Conservation (phyloP, 2,329 filamentous ascomycete genomes). For the Alternaria viburni region DNA sequence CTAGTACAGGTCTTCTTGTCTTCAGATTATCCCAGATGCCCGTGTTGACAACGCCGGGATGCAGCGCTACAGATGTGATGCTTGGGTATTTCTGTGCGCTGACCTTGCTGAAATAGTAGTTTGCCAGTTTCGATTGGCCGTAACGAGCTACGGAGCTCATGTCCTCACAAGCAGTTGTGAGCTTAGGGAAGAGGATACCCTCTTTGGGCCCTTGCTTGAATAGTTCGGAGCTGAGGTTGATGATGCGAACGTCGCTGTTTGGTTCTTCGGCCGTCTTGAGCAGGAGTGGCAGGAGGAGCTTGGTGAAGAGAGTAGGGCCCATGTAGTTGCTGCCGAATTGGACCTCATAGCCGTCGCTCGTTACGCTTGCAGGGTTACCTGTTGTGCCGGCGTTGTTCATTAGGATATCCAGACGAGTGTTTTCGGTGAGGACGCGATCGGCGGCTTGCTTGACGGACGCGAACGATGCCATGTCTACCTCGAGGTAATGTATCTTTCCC, state of each 20-base stretch:
- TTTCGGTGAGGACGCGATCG: constrained; percentile 29
- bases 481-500: constrained; percentile 6
- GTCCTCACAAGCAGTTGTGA: constrained; percentile 25
- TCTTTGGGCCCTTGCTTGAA: constrained; percentile 29
- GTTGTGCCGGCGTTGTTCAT: constrained; percentile 53
- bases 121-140: constrained; percentile 56
- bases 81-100: constrained; percentile 51
- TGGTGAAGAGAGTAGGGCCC: constrained; percentile 53
- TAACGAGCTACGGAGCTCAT: constrained; percentile 33
- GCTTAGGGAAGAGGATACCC: constrained; percentile 42
- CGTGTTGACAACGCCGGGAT: constrained; percentile 55
- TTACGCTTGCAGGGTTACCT: constrained; percentile 29
- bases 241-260: constrained; percentile 50
- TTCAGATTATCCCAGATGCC: constrained; percentile 7
- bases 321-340: constrained; percentile 57
- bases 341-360: constrained; percentile 54
- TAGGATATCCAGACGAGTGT: constrained; percentile 48
- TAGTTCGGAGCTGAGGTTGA: constrained; percentile 39
- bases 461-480: constrained; percentile 45
- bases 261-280: constrained; percentile 24
- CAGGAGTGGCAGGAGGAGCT: constrained; percentile 51
- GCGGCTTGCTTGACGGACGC: constrained; percentile 39
- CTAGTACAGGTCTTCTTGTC: neutral
- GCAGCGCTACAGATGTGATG: constrained; percentile 49
- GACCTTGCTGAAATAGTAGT: constrained; percentile 50